Evolutionary conservation across 73 alveolate genomes (phyloP), one percentile per base, ranked within the genome.

Genomic region (Paramecium primaurelia): DNA sequence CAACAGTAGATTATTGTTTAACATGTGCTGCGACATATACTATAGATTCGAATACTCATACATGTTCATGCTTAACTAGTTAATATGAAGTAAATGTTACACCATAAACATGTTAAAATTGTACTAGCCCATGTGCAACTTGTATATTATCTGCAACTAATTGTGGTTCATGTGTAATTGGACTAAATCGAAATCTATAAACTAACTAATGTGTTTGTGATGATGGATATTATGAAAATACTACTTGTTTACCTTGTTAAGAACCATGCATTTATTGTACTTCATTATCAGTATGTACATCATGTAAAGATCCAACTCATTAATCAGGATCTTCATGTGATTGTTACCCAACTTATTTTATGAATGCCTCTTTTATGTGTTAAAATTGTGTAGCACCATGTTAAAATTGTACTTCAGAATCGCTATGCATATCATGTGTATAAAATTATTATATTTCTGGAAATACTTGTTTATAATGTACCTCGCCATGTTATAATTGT

Each of bases 191-290:
- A 38, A 36, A 36, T 75, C 37, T 75, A 18, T n/a, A 18, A 1
- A 36, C 8, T n/a, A 34, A 75, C 37, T 25, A 16, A 38, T 75
- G 88, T 37, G 4, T 20, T 75, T 75, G 88, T 18, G 68, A 75
- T 75, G 69, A 22, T 75, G 88, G 88, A 0, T 75, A 34, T 75
- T 75, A 36, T 75, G 64, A 75, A n/a, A 75, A 75, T 8, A 11
- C 6, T 36, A 54, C 20, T 5, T 75, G 88, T 28, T 2, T 3
- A 9, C 36, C 60, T n/a, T 75, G 88, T 38, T 9, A 8, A 75
- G 3, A 12, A 26, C 88, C 88, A 16, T 75, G 88, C 10, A 10
- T 42, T 42, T 5, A 34, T 12, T 75, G 88, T 42, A 75, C 58
- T 75, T 22, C 88, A 75, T 20, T n/a, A 7, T 38, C 60, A n/a